phyloP scores from a whole-genome alignment of 257 asterid genomes.

The Gentiana dahurica region DNA sequence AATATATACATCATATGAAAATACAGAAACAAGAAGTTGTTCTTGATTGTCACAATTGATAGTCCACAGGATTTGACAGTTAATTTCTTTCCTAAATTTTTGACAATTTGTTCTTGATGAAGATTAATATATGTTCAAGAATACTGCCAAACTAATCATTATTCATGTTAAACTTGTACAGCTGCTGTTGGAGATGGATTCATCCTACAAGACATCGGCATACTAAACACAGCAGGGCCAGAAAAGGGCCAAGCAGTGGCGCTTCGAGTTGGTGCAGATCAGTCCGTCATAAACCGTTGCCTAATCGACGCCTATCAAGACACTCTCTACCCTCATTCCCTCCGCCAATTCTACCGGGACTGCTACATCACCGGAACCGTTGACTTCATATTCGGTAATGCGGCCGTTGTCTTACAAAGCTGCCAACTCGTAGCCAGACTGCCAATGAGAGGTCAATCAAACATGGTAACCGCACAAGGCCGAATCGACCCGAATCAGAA shows the following conservation, averaged over 20 bases:
- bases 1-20: no score
- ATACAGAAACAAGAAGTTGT: no score
- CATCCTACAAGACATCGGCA: constrained; percentile 42
- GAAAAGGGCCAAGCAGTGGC: constrained; percentile 63
- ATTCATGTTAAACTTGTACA: constrained; percentile 8
- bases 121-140: no score
- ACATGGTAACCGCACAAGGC: constrained; percentile 68
- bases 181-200: constrained; percentile 44
- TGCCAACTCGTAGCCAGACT: constrained; percentile 28
- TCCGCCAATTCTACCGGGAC: constrained; percentile 49
- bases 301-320: constrained; percentile 43
- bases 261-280: constrained; percentile 46
- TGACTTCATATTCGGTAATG: constrained; percentile 54
- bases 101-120: background rate
- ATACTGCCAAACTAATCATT: background rate
- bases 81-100: background rate
- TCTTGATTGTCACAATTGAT: no score
- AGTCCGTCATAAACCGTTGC: constrained; percentile 44
- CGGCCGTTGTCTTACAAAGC: constrained; percentile 46
- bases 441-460: constrained; percentile 29
- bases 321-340: constrained; percentile 41
- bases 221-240: constrained; percentile 54
- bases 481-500: constrained; percentile 45
- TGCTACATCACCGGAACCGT: constrained; percentile 34
- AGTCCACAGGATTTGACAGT: no score